Evolutionary conservation across 1,284 basidiomycete genomes (phyloP), one percentile per base, ranked within the genome.

Genomic region (Cerrena zonata): DNA sequence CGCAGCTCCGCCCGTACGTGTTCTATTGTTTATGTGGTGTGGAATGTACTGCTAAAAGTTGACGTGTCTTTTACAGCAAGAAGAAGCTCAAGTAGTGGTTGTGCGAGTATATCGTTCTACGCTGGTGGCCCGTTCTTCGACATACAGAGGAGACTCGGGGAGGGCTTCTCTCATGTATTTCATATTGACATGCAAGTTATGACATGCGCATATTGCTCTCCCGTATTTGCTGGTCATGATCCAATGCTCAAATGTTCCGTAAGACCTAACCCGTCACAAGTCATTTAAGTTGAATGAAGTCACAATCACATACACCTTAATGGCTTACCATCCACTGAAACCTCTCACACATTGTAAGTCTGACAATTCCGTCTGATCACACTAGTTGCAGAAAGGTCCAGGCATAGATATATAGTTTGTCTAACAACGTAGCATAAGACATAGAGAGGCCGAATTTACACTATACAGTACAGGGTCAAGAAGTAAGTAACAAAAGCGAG

Each of bases 71-170:
- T 52, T 54, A 59, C 60, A 88, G 85, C 50, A 89, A 93, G 84
- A 94, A 93, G 86, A 96, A 96, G 81, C 80, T 95, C 70, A 96
- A 94, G 84, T 93, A 93, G 78, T 82, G 65, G 65, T 50, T 63
- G 50, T 60, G 61, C 63, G 56, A 52, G 49, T 53, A 40, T 43
- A 19, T 24, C 43, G 40, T 22, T 37, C 26, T 30, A 44, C 36
- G 48, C 48, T 45, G 45, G 37, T 45, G 47, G 27, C 10, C 19
- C 39, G 26, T 49, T 37, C 19, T 49, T 49, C 22, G n/a, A 39
- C 39, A 23, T 34, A 34, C 10, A 23, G 47, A 30, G 39, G 22
- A n/a, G 42, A 21, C 24, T 44, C 18, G 18, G 25, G 24, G 42
- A 26, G 42, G 24, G 42, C 24, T 22, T 21, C 13, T 42, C 39